Conservation (phyloP, 179 eudicot genomes). For the Nepenthes alata region DNA sequence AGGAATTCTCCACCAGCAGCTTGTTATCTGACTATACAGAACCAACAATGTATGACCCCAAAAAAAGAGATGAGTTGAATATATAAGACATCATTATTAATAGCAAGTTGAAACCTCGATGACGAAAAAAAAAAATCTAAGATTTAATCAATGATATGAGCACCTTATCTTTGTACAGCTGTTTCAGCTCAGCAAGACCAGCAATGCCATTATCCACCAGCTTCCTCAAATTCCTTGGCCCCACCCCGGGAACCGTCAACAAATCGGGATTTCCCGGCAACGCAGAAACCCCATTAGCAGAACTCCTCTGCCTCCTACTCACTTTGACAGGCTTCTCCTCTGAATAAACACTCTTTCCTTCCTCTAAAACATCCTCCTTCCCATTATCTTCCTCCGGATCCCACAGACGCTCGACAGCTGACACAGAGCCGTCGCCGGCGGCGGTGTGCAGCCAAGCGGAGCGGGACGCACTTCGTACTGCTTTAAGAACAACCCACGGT, state of each 20-base stretch:
- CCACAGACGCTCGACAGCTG: not conserved
- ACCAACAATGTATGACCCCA: no score
- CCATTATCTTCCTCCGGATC: constrained; percentile 1
- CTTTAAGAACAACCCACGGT: constrained; percentile 41
- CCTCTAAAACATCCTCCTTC: not conserved
- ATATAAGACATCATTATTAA: no score
- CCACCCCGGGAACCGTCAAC: constrained; percentile 80
- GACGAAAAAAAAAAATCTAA: no score
- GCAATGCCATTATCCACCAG: constrained; percentile 74
- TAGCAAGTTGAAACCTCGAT: no score
- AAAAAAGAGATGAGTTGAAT: no score
- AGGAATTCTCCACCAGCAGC: no score
- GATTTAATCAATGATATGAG: not conserved
- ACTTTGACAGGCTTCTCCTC: constrained; percentile 19
- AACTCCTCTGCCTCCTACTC: constrained; percentile 34
- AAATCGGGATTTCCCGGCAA: constrained; percentile 45
- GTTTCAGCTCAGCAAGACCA: constrained; percentile 76
- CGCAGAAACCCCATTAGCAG: constrained; percentile 8
- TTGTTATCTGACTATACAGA: no score
- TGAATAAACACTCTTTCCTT: constrained; percentile 6
- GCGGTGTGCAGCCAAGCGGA: constrained; percentile 30
- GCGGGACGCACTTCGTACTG: constrained; percentile 18
- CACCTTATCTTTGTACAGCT: constrained; percentile 84
- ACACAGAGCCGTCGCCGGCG: constrained; percentile 5
- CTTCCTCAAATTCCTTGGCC: constrained; percentile 84